phyloP scores from a whole-genome alignment of 768 basidiomycete species.

The Rubroboletus satanas region DNA sequence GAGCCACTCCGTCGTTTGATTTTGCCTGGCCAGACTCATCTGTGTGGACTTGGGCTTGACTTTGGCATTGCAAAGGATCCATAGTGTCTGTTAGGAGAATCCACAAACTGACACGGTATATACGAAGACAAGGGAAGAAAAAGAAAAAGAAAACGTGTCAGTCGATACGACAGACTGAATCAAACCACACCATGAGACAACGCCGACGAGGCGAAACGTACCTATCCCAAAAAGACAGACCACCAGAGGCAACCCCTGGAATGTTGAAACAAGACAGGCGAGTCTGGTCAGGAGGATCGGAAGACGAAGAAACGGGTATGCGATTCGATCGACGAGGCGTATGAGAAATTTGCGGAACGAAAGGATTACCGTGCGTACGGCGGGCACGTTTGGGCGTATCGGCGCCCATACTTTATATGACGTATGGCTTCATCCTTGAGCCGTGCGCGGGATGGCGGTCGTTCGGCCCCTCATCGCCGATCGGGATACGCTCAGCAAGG shows the following conservation, averaged over 20 bases:
- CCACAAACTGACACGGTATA: too few species aligned
- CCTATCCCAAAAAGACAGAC: neutral
- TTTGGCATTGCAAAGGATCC: neutral
- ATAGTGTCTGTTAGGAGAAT: neutral
- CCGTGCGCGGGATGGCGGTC: neutral
- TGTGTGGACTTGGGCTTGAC: neutral
- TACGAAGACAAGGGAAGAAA: too few species aligned
- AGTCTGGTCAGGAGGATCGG: neutral
- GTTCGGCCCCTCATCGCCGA: neutral
- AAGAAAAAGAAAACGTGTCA: too few species aligned
- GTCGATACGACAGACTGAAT: neutral
- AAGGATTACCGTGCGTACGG: neutral
- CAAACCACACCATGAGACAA: neutral
- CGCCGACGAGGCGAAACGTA: neutral
- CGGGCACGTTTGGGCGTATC: neutral
- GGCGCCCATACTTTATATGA: conserved; percentile 7
- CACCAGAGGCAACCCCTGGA: neutral
- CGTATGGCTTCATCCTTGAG: conserved; percentile 12
- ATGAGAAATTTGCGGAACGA: neutral
- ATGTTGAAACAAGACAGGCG: neutral
- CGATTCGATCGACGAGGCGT: neutral
- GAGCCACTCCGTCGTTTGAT: neutral
- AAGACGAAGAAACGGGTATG: neutral
- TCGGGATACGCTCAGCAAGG: neutral
- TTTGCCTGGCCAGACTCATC: neutral